Evolutionary conservation across 1,139 yeast genomes (phyloP).

Genomic region (Yamadazyma diddensiae): DNA sequence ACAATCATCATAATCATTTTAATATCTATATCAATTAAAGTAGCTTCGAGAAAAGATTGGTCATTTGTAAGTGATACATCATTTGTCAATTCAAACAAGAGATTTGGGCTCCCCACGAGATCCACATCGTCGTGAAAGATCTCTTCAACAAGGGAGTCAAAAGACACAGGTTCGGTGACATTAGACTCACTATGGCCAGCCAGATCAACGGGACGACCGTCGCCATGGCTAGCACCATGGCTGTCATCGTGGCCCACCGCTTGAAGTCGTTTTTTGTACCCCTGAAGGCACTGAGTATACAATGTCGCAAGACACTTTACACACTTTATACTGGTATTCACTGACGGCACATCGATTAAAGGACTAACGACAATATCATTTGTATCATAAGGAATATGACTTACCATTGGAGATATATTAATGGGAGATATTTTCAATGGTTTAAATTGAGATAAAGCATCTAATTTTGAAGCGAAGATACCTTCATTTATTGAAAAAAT

Average conservation of each 20-base stretch:
- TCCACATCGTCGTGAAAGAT: constrained; percentile 14
- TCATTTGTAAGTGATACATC: constrained; percentile 13
- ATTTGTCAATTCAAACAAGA: constrained; percentile 17
- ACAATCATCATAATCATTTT: constrained; percentile 27
- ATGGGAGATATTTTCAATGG: constrained; percentile 31
- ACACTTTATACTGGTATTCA: constrained; percentile 29
- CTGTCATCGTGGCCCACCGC: constrained; percentile 23
- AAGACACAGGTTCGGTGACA: too few species aligned
- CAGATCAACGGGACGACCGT: too few species aligned
- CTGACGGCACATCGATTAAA: constrained; percentile 29
- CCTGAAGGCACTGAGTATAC: constrained; percentile 38
- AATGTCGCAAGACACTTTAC: constrained; percentile 35
- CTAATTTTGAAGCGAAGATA: constrained; percentile 43
- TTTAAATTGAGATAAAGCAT: constrained; percentile 38
- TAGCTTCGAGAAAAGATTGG: constrained; percentile 25
- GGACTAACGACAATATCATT: constrained; percentile 31
- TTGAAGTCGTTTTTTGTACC: constrained; percentile 47
- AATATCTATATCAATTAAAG: constrained; percentile 44
- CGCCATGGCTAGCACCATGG: too few species aligned
- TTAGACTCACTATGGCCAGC: too few species aligned
- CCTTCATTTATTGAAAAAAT: constrained; percentile 49
- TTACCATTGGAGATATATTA: constrained; percentile 32
- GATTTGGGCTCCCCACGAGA: constrained; percentile 12
- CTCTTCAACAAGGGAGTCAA: constrained; percentile 5
- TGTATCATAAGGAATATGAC: constrained; percentile 42